phyloP scores from a whole-genome alignment of 805 yeast genomes.

The Nakazawaea populi region DNA sequence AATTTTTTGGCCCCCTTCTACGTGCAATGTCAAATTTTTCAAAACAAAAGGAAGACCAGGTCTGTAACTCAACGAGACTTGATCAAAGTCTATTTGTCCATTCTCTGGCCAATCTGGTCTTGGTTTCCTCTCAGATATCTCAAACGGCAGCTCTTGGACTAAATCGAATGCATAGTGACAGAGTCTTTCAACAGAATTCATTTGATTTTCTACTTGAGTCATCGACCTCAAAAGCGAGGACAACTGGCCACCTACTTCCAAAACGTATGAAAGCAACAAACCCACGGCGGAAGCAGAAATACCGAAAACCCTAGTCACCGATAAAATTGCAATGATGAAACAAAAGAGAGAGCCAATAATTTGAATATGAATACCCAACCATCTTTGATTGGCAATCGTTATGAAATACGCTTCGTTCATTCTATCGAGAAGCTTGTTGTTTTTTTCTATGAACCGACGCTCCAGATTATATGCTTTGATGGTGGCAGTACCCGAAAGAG shows the following conservation, averaged over 20 bases:
- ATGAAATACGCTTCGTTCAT: conserved; percentile 67
- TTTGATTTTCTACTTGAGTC: conserved; percentile 69
- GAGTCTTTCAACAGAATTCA: conserved; percentile 73
- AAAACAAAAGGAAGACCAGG: conserved; percentile 57
- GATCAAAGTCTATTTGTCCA: conserved; percentile 41
- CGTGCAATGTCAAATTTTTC: conserved; percentile 34
- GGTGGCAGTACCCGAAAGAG: conserved; percentile 58
- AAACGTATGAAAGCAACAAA: conserved; percentile 56
- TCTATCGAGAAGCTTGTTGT: conserved; percentile 40
- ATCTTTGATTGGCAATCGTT: conserved; percentile 62
- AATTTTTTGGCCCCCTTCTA: conserved; percentile 58
- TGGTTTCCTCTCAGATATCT: conserved; percentile 33
- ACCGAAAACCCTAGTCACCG: conserved; percentile 54
- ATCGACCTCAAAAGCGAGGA: conserved; percentile 56
- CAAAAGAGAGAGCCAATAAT: conserved; percentile 44
- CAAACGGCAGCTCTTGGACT: conserved; percentile 62
- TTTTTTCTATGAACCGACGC: conserved; percentile 40
- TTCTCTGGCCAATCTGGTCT: conserved; percentile 43
- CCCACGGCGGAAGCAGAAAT: conserved; percentile 63
- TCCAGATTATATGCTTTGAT: conserved; percentile 53
- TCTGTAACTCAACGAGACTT: conserved; percentile 51
- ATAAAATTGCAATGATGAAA: conserved; percentile 49
- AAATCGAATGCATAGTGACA: conserved; percentile 58
- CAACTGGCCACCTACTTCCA: conserved; percentile 49
- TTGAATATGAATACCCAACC: conserved; percentile 64